Base-by-base conservation (phyloP, 1,284 basidiomycete species). In the Moesziomyces sp. region DNA sequence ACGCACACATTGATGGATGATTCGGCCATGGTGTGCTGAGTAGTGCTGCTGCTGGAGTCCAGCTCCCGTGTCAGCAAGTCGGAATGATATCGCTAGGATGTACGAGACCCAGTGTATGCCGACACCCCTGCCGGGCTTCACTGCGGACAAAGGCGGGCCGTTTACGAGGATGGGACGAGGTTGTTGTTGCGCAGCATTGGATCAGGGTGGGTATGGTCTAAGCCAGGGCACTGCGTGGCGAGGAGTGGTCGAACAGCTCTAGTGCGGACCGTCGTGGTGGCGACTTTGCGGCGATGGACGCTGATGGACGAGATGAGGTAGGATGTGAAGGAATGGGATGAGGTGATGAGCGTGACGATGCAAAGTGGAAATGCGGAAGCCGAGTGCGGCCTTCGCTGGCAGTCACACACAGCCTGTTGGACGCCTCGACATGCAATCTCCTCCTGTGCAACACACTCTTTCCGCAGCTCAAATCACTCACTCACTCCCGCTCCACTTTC, bases 1-100 rank as follows among this genome's bases (percentile, higher is more conserved):
- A 84, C 82, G 54, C 64, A 67, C 18, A 73, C 70, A n/a, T 73
- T 73, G 57, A 73, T 73, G 7, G 70, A 73, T 0, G 70, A 73
- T 55, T 73, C 70, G 9, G 63, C 54, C 70, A 73, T 73, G 14
- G n/a, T 18, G 13, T 23, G 7, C 16, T 14, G 9, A 14, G 3
- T 40, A 21, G 43, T 44, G 43, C 2, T 4, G 40, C 28, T 26
- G 52, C 14, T 50, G 57, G 44, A 66, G 56, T 26, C 58, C 68
- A 44, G 67, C 61, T 64, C 61, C 47, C 42, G 24, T 34, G 24
- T 34, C 4, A 5, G 3, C 35, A 42, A 16, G 19, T 0, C 24
- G 6, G 34, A 30, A 10, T 10, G 13, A 38, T 16, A 6, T 26
- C 24, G 23, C 10, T 5, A 26, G 19, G 9, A 34, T 19, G 52